phyloP scores from a whole-genome alignment of 495 filamentous ascomycete genomes.

The Opeltia flavorubescens region DNA sequence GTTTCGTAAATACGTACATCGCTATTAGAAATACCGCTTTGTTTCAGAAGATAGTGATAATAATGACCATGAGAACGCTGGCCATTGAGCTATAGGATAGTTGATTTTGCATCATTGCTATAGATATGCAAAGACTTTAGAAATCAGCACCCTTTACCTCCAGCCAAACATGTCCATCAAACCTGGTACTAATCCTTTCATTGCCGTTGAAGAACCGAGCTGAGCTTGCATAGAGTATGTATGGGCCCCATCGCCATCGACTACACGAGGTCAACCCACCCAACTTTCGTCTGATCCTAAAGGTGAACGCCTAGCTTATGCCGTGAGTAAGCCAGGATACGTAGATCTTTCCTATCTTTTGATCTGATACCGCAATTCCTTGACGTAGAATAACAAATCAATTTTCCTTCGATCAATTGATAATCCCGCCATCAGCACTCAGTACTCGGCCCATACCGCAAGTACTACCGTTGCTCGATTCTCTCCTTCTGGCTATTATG shows the following conservation, averaged over 20 bases:
- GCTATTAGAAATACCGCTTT: too few relatives aligned
- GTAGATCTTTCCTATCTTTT: background rate
- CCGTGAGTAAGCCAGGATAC: constrained; percentile 43
- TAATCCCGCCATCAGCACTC: constrained; percentile 62
- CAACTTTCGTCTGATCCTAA: constrained; percentile 81
- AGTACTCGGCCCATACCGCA: constrained; percentile 83
- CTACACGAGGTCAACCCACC: constrained; percentile 75
- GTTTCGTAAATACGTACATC: too few relatives aligned
- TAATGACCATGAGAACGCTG: too few relatives aligned
- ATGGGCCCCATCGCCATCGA: constrained; percentile 67
- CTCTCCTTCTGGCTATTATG: constrained; percentile 85
- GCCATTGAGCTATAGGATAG: too few relatives aligned
- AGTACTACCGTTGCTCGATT: constrained; percentile 87
- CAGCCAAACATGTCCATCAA: constrained; percentile 10
- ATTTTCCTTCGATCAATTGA: constrained; percentile 90
- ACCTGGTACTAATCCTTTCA: constrained; percentile 4
- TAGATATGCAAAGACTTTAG: too few relatives aligned
- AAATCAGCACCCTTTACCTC: too few relatives aligned
- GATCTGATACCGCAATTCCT: constrained; percentile 3
- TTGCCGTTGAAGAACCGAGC: background rate
- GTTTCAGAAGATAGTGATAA: too few relatives aligned
- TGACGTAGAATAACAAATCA: constrained; percentile 73
- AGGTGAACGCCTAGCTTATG: constrained; percentile 86
- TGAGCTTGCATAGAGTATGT: constrained; percentile 38
- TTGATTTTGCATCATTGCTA: too few relatives aligned